Conservation (phyloP, 2,329 filamentous ascomycete genomes). For the Monilinia aucupariae region DNA sequence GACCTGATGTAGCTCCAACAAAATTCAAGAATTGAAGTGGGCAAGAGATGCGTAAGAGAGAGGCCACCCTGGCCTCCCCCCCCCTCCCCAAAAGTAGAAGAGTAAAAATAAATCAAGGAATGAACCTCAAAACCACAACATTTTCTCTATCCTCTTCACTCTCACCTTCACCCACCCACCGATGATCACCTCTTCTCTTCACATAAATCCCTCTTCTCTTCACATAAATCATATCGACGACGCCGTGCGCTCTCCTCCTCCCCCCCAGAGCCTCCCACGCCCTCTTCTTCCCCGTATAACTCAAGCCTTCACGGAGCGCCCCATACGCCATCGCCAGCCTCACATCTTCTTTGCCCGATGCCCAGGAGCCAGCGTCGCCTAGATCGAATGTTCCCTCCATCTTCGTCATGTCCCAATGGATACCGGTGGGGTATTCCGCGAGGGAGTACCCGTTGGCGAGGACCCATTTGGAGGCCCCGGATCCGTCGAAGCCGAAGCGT, state of each 20-base stretch:
- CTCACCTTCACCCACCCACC: constrained; percentile 41
- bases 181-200: constrained; percentile 47
- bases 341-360: constrained; percentile 24
- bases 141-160: constrained; percentile 26
- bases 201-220: constrained; percentile 47
- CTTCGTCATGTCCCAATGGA: constrained; percentile 32
- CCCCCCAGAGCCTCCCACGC: constrained; percentile 51
- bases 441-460: constrained; percentile 32
- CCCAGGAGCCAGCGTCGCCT: constrained; percentile 29
- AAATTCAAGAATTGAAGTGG: neutral
- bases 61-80: too few relatives aligned
- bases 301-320: constrained; percentile 43
- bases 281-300: constrained; percentile 46
- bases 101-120: neutral
- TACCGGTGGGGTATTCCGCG: constrained; percentile 31
- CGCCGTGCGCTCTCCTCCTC: constrained; percentile 43
- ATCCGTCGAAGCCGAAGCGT: constrained; percentile 32
- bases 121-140: constrained; percentile 25
- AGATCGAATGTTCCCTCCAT: constrained; percentile 32
- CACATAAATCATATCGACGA: constrained; percentile 50
- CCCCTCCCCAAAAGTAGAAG: too few relatives aligned
- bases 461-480: constrained; percentile 23
- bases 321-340: constrained; percentile 42
- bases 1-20: too few relatives aligned
- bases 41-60: too few relatives aligned